These are phyloP conservation scores for Trichosporon asahii DNA, from an alignment of 1,284 basidiomycete genomes.

Conservation along the genomic window DNA sequence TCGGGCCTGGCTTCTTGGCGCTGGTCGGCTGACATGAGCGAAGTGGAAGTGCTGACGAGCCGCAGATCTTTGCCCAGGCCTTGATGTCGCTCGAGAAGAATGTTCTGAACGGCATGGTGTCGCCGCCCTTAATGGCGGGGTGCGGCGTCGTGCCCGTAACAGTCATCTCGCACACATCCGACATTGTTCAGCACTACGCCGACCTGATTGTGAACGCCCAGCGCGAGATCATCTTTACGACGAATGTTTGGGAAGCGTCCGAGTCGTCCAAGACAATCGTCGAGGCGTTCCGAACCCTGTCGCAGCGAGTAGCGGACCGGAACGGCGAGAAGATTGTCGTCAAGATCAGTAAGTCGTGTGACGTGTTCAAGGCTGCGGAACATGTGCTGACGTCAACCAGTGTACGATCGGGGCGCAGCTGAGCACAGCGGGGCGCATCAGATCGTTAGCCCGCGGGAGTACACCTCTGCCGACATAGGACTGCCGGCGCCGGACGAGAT, in stretches of 20 bases:
- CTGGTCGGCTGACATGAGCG: background rate
- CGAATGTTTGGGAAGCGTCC: slow-evolving; percentile 42
- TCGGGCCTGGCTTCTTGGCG: background rate
- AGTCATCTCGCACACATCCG: slow-evolving; percentile 38
- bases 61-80: slow-evolving; percentile 33
- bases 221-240: slow-evolving; percentile 39
- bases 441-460: slow-evolving; percentile 13
- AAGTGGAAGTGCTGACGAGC: background rate
- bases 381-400: background rate
- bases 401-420: slow-evolving; percentile 35
- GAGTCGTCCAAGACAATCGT: slow-evolving; percentile 29
- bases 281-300: slow-evolving; percentile 36
- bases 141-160: slow-evolving; percentile 32
- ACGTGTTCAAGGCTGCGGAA: slow-evolving; percentile 30
- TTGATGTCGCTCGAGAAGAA: slow-evolving; percentile 31
- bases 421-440: slow-evolving; percentile 26
- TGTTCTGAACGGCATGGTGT: slow-evolving; percentile 32
- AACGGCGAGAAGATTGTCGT: slow-evolving; percentile 34
- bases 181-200: slow-evolving; percentile 40
- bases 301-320: slow-evolving; percentile 29
- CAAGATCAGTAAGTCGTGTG: slow-evolving; percentile 33
- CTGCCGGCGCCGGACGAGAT: slow-evolving; percentile 24
- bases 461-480: slow-evolving; percentile 13
- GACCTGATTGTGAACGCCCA: slow-evolving; percentile 35
- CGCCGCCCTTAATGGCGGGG: slow-evolving; percentile 31